These are phyloP conservation scores for Kappamyces sp. DNA, from an alignment of 192 early-diverging fungal genomes.

Conservation along the genomic window DNA sequence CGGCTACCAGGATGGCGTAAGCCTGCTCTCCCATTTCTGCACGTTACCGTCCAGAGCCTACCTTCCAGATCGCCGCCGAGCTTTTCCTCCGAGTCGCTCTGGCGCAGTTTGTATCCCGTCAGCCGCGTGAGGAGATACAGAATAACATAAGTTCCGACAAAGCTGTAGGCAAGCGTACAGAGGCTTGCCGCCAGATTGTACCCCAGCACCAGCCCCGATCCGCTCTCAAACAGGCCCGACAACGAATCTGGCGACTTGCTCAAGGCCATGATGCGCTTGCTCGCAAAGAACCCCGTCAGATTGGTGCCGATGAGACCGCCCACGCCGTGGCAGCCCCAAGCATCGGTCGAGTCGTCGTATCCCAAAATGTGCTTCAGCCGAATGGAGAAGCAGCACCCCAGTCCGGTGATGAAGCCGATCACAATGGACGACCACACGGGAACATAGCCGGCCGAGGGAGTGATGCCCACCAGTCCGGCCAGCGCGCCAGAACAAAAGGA, in stretches of 20 bases:
- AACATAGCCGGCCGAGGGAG: constrained; percentile 86
- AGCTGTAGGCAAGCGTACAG: constrained; percentile 62
- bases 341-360: constrained; percentile 90
- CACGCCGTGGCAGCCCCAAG: constrained; percentile 59
- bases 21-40: constrained; percentile 83
- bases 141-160: constrained; percentile 74
- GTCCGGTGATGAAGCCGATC: constrained; percentile 67
- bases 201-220: constrained; percentile 66
- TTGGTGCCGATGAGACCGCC: constrained; percentile 73
- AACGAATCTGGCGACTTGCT: constrained; percentile 43
- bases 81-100: constrained; percentile 67
- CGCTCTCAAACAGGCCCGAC: constrained; percentile 61
- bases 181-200: constrained; percentile 69
- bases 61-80: constrained; percentile 69
- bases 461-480: constrained; percentile 86
- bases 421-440: constrained; percentile 71
- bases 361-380: constrained; percentile 79
- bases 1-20: constrained; percentile 35
- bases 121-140: constrained; percentile 67
- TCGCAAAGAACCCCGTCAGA: constrained; percentile 87
- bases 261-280: constrained; percentile 62
- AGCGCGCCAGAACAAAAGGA: constrained; percentile 94
- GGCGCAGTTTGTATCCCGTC: constrained; percentile 69
- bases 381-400: constrained; percentile 74
- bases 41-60: constrained; percentile 76